Base-by-base conservation (phyloP, 306 rosid genomes). In the Rubus parviflorus region DNA sequence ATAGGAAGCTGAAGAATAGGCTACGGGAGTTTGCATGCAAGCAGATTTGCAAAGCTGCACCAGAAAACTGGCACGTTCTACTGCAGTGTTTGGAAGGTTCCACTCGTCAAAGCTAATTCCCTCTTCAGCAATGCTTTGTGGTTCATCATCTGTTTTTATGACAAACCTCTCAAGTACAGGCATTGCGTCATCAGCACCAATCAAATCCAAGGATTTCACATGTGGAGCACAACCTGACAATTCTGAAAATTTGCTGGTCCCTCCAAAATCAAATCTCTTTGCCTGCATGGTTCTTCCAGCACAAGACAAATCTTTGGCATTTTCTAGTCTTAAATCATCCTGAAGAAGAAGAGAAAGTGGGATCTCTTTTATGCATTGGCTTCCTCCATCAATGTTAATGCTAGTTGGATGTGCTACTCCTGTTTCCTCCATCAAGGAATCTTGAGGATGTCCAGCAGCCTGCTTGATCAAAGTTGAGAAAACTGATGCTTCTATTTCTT, bases 161-260 rank as follows among this genome's bases (percentile, higher is more conserved):
- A 92, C 38, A 64, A 92, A 96, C 70, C 94, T 78, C 85, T 96
- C 94, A 75, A 92, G 81, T 84, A 77, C 92, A 25, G 99, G 96
- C 85, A 80, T 76, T 67, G 85, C 72, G 49, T 83, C 88, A 47
- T 82, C 89, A 40, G 75, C 73, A 77, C 75, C 81, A 75, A 69
- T 74, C 83, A 81, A 68, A 84, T 83, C 77, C 84, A 80, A 73
- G 73, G 81, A 42, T 65, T 62, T 85, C 56, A 76, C 70, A 69
- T 54, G 80, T 12, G 77, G 86, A 82, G 88, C 77, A 80, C 78
- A 78, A 70, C 80, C 71, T 41, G 90, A 85, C 68, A 70, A 71
- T 78, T 54, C 80, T 66, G 84, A 75, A 17, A 77, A 70, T 23
- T 80, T 72, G 52, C 83, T 72, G 67, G 60, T 75, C 69, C 73